Conservation (phyloP, 139 green algal genomes). For the Yamagishiella unicocca region DNA sequence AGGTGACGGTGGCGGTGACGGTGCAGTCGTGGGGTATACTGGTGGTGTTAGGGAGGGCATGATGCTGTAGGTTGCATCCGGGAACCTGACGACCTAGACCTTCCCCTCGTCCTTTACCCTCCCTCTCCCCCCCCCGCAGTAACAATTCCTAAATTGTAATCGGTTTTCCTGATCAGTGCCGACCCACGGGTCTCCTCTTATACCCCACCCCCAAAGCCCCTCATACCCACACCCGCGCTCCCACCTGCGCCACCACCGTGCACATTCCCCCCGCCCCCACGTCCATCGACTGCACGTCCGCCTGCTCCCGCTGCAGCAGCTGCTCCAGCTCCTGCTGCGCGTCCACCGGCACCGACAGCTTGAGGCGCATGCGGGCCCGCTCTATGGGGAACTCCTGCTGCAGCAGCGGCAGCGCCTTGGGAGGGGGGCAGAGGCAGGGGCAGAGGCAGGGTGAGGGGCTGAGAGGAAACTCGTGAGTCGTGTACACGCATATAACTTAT, state of each 20-base stretch:
- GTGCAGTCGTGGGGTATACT: too few relatives aligned
- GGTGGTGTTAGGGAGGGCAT: too few relatives aligned
- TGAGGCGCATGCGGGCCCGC: slow-evolving; percentile 93
- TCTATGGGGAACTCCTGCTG: slow-evolving; percentile 90
- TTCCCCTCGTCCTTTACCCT: too few relatives aligned
- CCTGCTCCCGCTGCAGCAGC: slow-evolving; percentile 34
- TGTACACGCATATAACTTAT: too few relatives aligned
- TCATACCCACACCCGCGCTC: background rate
- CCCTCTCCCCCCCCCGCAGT: too few relatives aligned
- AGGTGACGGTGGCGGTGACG: too few relatives aligned
- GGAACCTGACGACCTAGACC: too few relatives aligned
- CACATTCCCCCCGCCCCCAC: slow-evolving; percentile 34
- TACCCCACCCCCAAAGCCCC: background rate
- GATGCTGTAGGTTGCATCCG: too few relatives aligned
- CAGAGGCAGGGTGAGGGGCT: background rate
- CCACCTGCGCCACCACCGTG: slow-evolving; percentile 51
- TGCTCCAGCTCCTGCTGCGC: slow-evolving; percentile 62
- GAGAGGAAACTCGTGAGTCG: too few relatives aligned
- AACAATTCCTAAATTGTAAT: too few relatives aligned
- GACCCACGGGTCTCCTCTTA: too few relatives aligned
- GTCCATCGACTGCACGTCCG: slow-evolving; percentile 33
- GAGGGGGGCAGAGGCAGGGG: background rate
- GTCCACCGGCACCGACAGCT: slow-evolving; percentile 66
- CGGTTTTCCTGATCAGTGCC: too few relatives aligned
- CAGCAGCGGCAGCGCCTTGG: slow-evolving; percentile 81